Percentiles rank a stretch among this genome's conserved stretches.
Conservation (phyloP, 1,284 basidiomycete species). For the Somion occarium region DNA sequence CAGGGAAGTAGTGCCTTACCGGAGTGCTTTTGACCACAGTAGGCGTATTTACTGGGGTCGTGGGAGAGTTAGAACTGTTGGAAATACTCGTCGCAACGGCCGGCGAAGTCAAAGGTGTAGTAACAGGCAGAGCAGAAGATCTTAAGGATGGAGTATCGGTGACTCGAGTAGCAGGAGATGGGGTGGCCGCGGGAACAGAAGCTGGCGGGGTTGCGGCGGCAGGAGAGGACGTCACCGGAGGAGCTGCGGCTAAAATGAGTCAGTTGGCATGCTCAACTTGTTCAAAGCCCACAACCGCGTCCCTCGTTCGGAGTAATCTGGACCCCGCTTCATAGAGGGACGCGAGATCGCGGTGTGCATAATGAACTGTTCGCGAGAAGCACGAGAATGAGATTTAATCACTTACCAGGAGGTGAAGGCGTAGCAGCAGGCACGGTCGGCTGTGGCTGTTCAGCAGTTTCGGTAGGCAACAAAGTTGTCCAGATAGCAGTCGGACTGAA, state of each 20-base stretch:
- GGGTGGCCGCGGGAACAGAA: neutral
- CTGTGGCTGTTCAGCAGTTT: neutral
- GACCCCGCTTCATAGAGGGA: too few relatives aligned
- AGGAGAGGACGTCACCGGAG: neutral
- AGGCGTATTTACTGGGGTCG: neutral
- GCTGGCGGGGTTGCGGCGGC: neutral
- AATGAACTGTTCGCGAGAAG: neutral
- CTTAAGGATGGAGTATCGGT: conserved; percentile 3
- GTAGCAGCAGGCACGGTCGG: neutral
- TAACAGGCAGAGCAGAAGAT: too few relatives aligned
- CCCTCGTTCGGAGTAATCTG: too few relatives aligned
- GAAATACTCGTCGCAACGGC: neutral
- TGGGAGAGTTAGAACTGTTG: neutral
- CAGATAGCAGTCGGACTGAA: conserved; percentile 15
- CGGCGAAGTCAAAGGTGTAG: too few relatives aligned
- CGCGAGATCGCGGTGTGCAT: too few relatives aligned
- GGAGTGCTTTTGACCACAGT: neutral
- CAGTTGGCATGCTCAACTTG: too few relatives aligned
- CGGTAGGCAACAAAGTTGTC: neutral
- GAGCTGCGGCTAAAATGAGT: neutral
- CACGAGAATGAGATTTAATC: neutral
- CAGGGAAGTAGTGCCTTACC: neutral
- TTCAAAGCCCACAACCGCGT: too few relatives aligned
- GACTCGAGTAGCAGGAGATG: conserved; percentile 8
- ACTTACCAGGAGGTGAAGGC: neutral